Evolutionary conservation across 208 protist species (phyloP).

Genomic region (Acanthamoeba culbertsoni): DNA sequence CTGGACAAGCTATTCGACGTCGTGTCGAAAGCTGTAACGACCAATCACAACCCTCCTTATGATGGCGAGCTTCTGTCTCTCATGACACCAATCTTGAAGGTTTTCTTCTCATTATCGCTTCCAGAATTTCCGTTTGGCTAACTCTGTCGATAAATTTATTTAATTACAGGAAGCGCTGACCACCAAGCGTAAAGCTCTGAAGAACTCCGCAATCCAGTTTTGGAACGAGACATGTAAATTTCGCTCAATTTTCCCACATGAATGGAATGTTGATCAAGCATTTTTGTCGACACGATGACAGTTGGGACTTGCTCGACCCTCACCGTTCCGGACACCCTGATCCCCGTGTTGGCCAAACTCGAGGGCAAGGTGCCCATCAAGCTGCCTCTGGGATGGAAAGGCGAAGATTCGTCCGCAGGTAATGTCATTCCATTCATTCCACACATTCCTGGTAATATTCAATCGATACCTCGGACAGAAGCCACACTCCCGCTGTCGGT

Average conservation of each 20-base stretch:
- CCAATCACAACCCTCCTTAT: background rate
- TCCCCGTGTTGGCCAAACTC: background rate
- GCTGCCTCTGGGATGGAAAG: background rate
- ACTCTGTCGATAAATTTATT: background rate
- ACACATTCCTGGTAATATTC: background rate
- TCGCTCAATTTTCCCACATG: background rate
- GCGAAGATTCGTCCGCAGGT: background rate
- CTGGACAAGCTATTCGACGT: slow-evolving; percentile 20
- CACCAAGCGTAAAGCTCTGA: background rate
- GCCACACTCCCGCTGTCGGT: background rate
- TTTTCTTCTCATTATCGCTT: background rate
- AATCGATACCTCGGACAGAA: background rate
- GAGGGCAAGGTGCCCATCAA: slow-evolving; percentile 1
- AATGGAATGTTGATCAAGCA: background rate
- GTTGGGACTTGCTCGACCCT: background rate
- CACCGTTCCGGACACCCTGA: background rate
- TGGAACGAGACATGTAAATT: background rate
- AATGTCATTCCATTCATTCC: background rate
- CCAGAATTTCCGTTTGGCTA: background rate
- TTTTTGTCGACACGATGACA: background rate
- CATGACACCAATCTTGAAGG: background rate
- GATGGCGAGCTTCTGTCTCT: background rate
- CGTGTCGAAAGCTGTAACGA: background rate
- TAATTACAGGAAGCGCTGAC: background rate
- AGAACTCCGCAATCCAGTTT: background rate